phyloP scores from a whole-genome alignment of 495 filamentous ascomycete species.

The Podospora comata region DNA sequence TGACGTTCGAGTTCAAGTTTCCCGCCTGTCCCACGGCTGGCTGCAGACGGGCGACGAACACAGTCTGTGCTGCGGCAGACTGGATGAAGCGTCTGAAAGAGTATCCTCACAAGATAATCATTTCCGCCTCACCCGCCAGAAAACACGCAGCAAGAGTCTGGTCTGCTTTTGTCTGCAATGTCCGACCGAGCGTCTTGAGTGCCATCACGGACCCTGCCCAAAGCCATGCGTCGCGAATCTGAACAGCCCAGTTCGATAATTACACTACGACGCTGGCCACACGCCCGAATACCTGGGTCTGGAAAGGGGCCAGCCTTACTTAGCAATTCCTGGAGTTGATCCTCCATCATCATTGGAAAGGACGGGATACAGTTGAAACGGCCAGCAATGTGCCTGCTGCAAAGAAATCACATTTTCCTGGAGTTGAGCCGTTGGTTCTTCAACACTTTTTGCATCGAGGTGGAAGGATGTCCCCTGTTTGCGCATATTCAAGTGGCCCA shows the following conservation, averaged over 20 bases:
- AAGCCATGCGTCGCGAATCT: slow-evolving; percentile 6
- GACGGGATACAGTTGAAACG: neutral
- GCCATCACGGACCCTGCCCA: neutral
- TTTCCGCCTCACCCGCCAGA: neutral
- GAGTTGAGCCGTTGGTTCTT: neutral
- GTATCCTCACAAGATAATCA: neutral
- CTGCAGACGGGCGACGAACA: neutral
- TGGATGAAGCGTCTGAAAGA: too few species aligned
- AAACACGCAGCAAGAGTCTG: neutral
- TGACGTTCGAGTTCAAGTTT: neutral
- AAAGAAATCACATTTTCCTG: slow-evolving; percentile 1
- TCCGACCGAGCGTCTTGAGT: slow-evolving; percentile 3
- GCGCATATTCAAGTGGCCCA: neutral
- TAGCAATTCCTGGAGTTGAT: neutral
- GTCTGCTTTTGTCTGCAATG: neutral
- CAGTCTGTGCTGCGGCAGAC: neutral
- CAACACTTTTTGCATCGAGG: neutral
- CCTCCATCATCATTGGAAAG: neutral
- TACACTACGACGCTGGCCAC: slow-evolving; percentile 3
- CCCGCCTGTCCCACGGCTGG: neutral
- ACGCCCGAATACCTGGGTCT: slow-evolving; percentile 6
- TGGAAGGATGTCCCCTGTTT: slow-evolving; percentile 2
- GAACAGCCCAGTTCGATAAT: neutral
- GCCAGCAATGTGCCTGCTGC: neutral
- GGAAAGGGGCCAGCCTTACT: neutral